Conservation (phyloP, 495 filamentous ascomycete species). For the Penicillium lagena region DNA sequence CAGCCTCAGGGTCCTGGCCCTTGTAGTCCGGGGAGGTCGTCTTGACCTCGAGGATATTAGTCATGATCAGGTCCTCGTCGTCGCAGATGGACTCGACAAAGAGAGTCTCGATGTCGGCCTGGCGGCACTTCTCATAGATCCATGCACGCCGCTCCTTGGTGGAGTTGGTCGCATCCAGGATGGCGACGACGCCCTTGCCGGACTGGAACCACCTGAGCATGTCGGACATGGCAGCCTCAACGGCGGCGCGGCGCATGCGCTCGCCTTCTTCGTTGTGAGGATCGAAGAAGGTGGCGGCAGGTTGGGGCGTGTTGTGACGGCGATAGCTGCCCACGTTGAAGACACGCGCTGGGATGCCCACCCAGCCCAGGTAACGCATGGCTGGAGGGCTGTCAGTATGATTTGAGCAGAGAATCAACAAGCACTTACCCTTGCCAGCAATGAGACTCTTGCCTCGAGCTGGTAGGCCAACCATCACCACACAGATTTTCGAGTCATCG, state of each 20-base stretch:
- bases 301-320: constrained; percentile 76
- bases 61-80: constrained; percentile 90
- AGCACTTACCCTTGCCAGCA: constrained; percentile 78
- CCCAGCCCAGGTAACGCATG: constrained; percentile 91
- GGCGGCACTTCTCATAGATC: constrained; percentile 71
- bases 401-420: not conserved
- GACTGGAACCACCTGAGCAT: constrained; percentile 86
- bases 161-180: constrained; percentile 93
- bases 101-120: constrained; percentile 76
- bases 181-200: constrained; percentile 71
- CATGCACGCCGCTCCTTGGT: constrained; percentile 83
- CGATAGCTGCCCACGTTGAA: constrained; percentile 98
- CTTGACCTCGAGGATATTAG: constrained; percentile 96
- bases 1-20: constrained; percentile 87
- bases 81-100: constrained; percentile 97
- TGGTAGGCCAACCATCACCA: constrained; percentile 97
- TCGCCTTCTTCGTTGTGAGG: constrained; percentile 83
- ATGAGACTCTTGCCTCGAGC: constrained; percentile 96
- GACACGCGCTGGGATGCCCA: constrained; percentile 82
- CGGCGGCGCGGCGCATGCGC: constrained; percentile 76
- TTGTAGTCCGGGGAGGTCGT: constrained; percentile 91
- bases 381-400: constrained; percentile 41
- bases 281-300: constrained; percentile 89
- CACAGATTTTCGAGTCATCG: constrained; percentile 91
- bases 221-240: constrained; percentile 81